Evolutionary conservation across 2,329 filamentous ascomycete species (phyloP).

Genomic region (Pseudogymnoascus sp.): DNA sequence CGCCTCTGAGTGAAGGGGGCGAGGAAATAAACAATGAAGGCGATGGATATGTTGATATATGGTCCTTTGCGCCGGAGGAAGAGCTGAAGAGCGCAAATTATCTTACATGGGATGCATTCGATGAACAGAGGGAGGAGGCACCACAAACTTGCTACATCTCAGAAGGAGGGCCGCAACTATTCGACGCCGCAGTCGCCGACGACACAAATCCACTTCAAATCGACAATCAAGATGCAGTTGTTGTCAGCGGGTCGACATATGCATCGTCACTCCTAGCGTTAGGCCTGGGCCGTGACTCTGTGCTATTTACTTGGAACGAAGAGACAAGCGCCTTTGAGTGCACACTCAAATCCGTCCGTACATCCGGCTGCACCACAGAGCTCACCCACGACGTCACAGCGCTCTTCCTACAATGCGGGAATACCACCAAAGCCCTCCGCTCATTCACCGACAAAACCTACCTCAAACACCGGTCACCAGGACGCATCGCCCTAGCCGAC

Average conservation of each 20-base stretch:
- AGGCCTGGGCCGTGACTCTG: slow-evolving; percentile 62
- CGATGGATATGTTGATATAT: slow-evolving; percentile 33
- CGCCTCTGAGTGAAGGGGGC: slow-evolving; percentile 2
- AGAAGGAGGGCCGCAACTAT: slow-evolving; percentile 58
- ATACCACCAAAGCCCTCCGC: slow-evolving; percentile 26
- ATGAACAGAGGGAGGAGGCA: slow-evolving; percentile 34
- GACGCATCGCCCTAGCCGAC: slow-evolving; percentile 29
- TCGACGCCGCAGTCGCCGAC: slow-evolving; percentile 53
- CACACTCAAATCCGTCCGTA: slow-evolving; percentile 39
- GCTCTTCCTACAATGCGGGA: slow-evolving; percentile 31
- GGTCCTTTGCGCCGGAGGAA: slow-evolving; percentile 37
- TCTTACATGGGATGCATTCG: slow-evolving; percentile 65
- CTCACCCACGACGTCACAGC: slow-evolving; percentile 39
- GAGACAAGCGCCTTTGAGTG: slow-evolving; percentile 46
- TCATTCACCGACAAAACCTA: slow-evolving; percentile 26
- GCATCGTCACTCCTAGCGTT: slow-evolving; percentile 55
- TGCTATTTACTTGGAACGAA: slow-evolving; percentile 59
- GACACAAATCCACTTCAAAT: slow-evolving; percentile 35
- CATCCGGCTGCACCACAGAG: slow-evolving; percentile 44
- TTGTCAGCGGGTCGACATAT: slow-evolving; percentile 44
- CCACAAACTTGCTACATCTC: slow-evolving; percentile 50
- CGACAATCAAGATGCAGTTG: slow-evolving; percentile 32
- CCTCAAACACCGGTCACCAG: slow-evolving; percentile 20
- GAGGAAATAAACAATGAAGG: slow-evolving; percentile 18
- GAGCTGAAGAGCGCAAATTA: slow-evolving; percentile 34